phyloP scores from a whole-genome alignment of 768 basidiomycete species.

The Pisolithus microcarpus region DNA sequence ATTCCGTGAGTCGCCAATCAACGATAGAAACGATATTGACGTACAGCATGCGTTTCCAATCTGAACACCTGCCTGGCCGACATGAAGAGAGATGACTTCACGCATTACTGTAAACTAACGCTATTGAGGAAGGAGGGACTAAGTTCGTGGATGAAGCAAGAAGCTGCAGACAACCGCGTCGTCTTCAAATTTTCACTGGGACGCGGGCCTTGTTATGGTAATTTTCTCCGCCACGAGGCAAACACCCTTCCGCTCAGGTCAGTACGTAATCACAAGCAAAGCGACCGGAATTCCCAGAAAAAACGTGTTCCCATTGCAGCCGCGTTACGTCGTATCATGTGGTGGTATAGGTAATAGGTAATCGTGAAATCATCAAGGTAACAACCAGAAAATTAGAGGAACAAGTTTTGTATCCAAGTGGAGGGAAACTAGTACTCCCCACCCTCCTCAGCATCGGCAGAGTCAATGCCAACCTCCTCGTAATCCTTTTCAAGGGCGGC shows the following conservation, averaged over 20 bases:
- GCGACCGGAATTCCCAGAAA: slow-evolving; percentile 1
- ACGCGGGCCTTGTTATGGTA: slow-evolving; percentile 18
- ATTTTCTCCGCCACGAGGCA: slow-evolving; percentile 10
- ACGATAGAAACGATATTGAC: slow-evolving; percentile 24
- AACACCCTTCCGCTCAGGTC: too few species aligned
- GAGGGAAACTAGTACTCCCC: slow-evolving; percentile 37
- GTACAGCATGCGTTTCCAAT: slow-evolving; percentile 94
- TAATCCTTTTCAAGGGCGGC: slow-evolving; percentile 99
- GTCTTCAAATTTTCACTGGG: slow-evolving; percentile 15
- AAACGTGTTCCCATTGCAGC: slow-evolving; percentile 9
- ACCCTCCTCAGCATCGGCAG: slow-evolving; percentile 44
- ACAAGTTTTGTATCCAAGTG: slow-evolving; percentile 17
- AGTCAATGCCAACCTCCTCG: slow-evolving; percentile 69
- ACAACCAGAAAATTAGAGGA: slow-evolving; percentile 22
- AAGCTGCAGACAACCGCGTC: slow-evolving; percentile 1
- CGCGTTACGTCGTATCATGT: slow-evolving; percentile 13
- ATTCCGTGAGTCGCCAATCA: slow-evolving; percentile 10
- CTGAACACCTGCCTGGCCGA: slow-evolving; percentile 95
- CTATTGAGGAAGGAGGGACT: slow-evolving; percentile 8
- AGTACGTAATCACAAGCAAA: neutral
- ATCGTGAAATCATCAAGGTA: slow-evolving; percentile 31
- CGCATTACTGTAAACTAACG: slow-evolving; percentile 46
- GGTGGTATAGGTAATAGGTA: slow-evolving; percentile 16
- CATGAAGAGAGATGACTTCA: slow-evolving; percentile 94
- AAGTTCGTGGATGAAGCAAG: slow-evolving; percentile 10